Base-by-base conservation (phyloP, 116 monocot species). In the Phalaenopsis hybrid region DNA sequence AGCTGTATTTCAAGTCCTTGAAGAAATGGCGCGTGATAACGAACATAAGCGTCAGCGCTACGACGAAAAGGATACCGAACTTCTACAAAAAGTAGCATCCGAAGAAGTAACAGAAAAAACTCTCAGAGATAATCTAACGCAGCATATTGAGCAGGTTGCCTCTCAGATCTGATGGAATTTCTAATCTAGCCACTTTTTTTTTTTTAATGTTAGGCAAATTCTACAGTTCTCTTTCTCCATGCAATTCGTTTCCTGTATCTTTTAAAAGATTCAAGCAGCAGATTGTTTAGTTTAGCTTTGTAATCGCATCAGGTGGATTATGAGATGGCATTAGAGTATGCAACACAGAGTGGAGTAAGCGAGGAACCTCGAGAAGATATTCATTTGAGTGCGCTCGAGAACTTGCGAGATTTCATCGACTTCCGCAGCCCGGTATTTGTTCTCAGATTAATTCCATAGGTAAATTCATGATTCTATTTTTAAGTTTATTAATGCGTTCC, bases 251-350 rank as follows among this genome's bases (percentile, higher is more conserved):
- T 72, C 5, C 12, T 55, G 3, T 37, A 72, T 72, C 28, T 72
- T 13, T 72, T 31, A 4, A 41, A 72, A 4, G 37, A 55, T 72
- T 63, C 63, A 25, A 23, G n/a, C 65, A 25, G 9, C 9, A 65
- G 25, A 72, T 65, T 78, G 20, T 23, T 16, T 16, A 16, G 21
- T 65, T 45, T 12, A 44, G 23, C 65, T 79, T 55, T 58, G 46
- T 5, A 13, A 31, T 49, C 28, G 12, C 0, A 37, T 81, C 85
- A 99, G 98, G 93, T 99, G 74, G 99, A 99, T 76, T 92, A 95
- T 78, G 99, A 99, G 83, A 99, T 99, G 99, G 99, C 95, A 20
- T 80, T 99, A 20, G 99, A 99, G 75, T 99, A 95, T 83, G 99
- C 95, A 5, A 91, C 93, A 21, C 99, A 99, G 78, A 95, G 91